Percentiles rank a stretch among this genome's conserved stretches.
phyloP scores from a whole-genome alignment of 2,329 filamentous ascomycete genomes.

The Malbranchea zuffiana region DNA sequence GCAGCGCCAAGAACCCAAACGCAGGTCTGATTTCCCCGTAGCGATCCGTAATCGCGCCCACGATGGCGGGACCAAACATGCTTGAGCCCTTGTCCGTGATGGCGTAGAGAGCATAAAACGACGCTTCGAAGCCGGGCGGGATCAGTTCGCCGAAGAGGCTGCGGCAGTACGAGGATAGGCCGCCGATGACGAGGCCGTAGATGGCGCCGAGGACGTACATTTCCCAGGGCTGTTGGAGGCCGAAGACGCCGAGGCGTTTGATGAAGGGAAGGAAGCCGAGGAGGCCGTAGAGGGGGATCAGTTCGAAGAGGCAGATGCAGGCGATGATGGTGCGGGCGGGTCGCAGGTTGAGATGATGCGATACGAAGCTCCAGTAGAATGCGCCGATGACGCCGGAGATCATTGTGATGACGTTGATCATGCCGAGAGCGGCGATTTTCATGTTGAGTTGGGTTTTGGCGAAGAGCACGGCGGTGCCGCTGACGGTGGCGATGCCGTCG shows the following conservation, averaged over 20 bases:
- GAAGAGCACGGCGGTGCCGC: conserved; percentile 87
- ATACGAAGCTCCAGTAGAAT: conserved; percentile 77
- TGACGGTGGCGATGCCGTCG: conserved; percentile 88
- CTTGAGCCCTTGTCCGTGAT: conserved; percentile 96
- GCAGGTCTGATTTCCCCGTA: conserved; percentile 72
- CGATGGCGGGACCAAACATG: conserved; percentile 86
- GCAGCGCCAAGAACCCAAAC: conserved; percentile 77
- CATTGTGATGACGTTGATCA: conserved; percentile 91
- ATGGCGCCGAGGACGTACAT: conserved; percentile 89
- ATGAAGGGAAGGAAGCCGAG: conserved; percentile 78
- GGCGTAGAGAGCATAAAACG: conserved; percentile 92
- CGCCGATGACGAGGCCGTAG: conserved; percentile 90
- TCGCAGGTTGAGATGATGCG: conserved; percentile 54
- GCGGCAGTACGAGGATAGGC: conserved; percentile 80
- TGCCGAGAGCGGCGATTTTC: conserved; percentile 72
- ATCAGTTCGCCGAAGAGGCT: conserved; percentile 89
- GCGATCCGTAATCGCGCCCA: conserved; percentile 80
- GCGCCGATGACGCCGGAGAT: conserved; percentile 74
- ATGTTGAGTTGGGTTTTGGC: conserved; percentile 89
- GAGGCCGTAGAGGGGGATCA: conserved; percentile 86
- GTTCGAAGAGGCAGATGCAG: conserved; percentile 82
- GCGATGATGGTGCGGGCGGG: conserved; percentile 82
- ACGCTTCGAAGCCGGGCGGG: conserved; percentile 84
- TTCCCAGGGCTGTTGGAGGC: conserved; percentile 89
- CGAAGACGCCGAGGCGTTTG: conserved; percentile 60